Conservation (phyloP, 192 early-diverging fungal species). For the Gonapodya sp. region DNA sequence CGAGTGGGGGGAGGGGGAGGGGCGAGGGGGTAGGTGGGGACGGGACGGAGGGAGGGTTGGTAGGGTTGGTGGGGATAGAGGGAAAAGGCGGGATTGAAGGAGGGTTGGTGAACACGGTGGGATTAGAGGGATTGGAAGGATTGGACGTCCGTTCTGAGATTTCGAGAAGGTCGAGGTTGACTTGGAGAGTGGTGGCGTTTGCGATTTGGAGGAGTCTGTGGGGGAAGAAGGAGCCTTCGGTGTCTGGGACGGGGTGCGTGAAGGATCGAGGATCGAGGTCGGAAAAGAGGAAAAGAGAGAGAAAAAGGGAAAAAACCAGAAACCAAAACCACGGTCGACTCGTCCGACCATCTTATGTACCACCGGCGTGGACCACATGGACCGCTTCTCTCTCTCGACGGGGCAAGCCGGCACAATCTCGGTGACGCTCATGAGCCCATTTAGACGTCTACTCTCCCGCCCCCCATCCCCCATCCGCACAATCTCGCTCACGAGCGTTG, state of each 20-base stretch:
- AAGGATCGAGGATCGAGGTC: too few species aligned
- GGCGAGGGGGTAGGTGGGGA: not conserved
- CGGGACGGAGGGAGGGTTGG: not conserved
- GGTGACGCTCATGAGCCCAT: too few species aligned
- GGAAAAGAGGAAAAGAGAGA: too few species aligned
- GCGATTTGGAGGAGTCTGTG: slow-evolving; percentile 28
- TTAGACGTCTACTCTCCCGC: too few species aligned
- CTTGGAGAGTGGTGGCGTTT: not conserved
- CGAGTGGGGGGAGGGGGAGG: too few species aligned
- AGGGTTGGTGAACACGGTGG: too few species aligned
- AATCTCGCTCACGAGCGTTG: too few species aligned
- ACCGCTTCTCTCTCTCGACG: too few species aligned
- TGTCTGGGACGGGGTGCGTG: slow-evolving; percentile 22
- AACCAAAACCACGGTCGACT: not conserved
- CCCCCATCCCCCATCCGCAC: too few species aligned
- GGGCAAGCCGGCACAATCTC: too few species aligned
- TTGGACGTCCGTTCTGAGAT: not conserved
- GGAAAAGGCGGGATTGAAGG: not conserved
- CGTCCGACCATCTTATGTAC: too few species aligned
- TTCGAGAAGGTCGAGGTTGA: slow-evolving; percentile 1
- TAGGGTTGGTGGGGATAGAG: not conserved
- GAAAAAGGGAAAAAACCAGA: not conserved
- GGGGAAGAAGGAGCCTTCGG: slow-evolving; percentile 33
- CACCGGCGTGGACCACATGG: too few species aligned
- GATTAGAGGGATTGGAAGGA: not conserved